A percentile compares a stretch with the other conserved stretches of the same genome.
Conservation (phyloP, 179 eudicot genomes). For the Spinacia oleracea region DNA sequence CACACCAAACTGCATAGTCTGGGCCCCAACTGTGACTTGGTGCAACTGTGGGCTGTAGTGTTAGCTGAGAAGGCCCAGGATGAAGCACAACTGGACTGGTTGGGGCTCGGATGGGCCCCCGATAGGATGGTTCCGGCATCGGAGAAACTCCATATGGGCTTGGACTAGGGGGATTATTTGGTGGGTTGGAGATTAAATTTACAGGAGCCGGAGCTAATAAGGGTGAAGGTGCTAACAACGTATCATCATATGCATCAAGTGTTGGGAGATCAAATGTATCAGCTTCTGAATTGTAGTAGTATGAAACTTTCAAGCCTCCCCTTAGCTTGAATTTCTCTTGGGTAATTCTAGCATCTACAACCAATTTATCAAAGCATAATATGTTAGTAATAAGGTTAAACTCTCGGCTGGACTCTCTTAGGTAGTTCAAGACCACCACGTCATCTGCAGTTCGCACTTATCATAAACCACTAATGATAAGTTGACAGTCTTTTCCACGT, state of each 20-base stretch:
- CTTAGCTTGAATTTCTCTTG: conserved; percentile 21
- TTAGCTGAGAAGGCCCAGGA: conserved; percentile 18
- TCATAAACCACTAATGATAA: background rate
- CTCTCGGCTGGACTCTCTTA: too few species aligned
- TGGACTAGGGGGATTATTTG: conserved; percentile 22
- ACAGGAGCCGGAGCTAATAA: conserved; percentile 16
- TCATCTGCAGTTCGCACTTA: too few species aligned
- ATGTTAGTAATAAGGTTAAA: too few species aligned
- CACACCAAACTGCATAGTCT: conserved; percentile 35
- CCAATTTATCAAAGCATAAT: background rate
- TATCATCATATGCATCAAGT: conserved; percentile 31
- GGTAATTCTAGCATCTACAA: conserved; percentile 26
- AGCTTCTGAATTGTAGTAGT: conserved; percentile 13
- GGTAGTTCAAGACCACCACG: background rate
- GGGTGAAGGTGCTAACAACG: conserved; percentile 23
- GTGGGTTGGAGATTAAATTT: conserved; percentile 13
- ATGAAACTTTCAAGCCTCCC: conserved; percentile 20
- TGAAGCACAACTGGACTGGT: conserved; percentile 6
- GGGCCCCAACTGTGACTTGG: conserved; percentile 22
- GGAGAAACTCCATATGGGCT: conserved; percentile 23
- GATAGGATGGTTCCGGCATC: conserved; percentile 14
- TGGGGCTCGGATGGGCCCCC: conserved; percentile 12
- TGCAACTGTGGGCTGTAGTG: conserved; percentile 20
- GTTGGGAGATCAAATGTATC: conserved; percentile 35
- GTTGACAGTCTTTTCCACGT: background rate